phyloP scores from a whole-genome alignment of 257 asterid species.

The Parsonsia alboflavescens region DNA sequence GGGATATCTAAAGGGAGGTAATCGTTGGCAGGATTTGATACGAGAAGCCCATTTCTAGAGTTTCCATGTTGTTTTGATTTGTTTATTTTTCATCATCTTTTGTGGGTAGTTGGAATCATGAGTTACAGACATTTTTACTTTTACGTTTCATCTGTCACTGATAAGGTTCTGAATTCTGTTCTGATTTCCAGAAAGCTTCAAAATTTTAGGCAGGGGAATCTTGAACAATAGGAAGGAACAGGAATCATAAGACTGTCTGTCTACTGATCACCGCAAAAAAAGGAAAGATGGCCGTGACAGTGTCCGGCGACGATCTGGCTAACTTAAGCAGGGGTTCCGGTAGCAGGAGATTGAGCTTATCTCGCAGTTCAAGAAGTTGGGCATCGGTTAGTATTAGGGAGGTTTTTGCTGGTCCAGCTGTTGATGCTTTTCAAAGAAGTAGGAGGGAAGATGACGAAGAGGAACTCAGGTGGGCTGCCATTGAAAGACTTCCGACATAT shows the following conservation, averaged over 20 bases:
- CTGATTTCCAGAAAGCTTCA: slow-evolving; percentile 5
- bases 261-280: neutral
- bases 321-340: slow-evolving; percentile 55
- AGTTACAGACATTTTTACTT: neutral
- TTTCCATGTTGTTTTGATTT: neutral
- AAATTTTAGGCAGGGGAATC: slow-evolving; percentile 12
- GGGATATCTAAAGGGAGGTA: neutral
- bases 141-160: neutral
- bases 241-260: neutral
- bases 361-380: slow-evolving; percentile 54
- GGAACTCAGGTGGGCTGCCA: slow-evolving; percentile 94
- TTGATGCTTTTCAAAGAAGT: slow-evolving; percentile 57
- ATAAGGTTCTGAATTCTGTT: neutral
- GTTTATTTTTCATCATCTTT: neutral
- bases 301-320: slow-evolving; percentile 42
- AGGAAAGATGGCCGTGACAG: slow-evolving; percentile 34
- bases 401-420: slow-evolving; percentile 61
- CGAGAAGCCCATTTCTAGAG: neutral
- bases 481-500: slow-evolving; percentile 83
- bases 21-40: neutral
- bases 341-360: slow-evolving; percentile 42
- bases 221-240: neutral
- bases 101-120: neutral
- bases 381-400: slow-evolving; percentile 77
- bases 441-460: slow-evolving; percentile 72